A percentile compares a stretch with the other conserved stretches of the same genome.
phyloP scores from a whole-genome alignment of 2,329 filamentous ascomycete species.

The Sarocladium brachiariae region DNA sequence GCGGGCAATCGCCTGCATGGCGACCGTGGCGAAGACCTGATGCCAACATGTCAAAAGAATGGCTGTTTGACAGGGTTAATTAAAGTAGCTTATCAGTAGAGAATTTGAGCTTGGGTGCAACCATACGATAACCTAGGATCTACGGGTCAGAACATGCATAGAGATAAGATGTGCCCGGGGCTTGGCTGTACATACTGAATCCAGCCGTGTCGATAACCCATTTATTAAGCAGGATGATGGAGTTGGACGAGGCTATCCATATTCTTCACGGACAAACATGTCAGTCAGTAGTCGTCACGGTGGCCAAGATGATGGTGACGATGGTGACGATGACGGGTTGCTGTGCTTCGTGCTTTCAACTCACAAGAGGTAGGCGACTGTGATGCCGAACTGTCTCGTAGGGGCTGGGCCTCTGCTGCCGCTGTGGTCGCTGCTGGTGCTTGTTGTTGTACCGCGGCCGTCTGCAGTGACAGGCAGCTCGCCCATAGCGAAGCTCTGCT shows the following conservation, averaged over 20 bases:
- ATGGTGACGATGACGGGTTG: no score
- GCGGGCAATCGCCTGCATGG: constrained; percentile 59
- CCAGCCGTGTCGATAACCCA: constrained; percentile 70
- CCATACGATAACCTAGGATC: constrained; percentile 27
- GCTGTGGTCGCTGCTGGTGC: neutral
- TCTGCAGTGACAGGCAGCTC: neutral
- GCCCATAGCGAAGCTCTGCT: neutral
- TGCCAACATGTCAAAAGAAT: constrained; percentile 63
- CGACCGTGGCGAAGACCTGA: constrained; percentile 57
- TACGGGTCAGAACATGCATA: constrained; percentile 6
- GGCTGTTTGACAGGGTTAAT: constrained; percentile 23
- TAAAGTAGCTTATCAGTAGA: neutral
- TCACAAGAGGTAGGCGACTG: constrained; percentile 4
- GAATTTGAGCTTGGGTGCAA: constrained; percentile 14
- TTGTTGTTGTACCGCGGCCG: no score
- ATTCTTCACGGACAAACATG: constrained; percentile 31
- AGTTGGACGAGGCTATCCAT: constrained; percentile 81
- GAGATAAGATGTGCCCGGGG: constrained; percentile 20
- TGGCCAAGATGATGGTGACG: neutral
- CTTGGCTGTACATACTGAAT: constrained; percentile 54
- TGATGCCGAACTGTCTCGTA: neutral
- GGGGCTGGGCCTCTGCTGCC: neutral
- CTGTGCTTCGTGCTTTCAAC: neutral
- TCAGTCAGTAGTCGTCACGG: neutral
- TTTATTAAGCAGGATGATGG: constrained; percentile 89